Conservation (phyloP, 108 stramenopile species). For the Thalassiosira profunda region DNA sequence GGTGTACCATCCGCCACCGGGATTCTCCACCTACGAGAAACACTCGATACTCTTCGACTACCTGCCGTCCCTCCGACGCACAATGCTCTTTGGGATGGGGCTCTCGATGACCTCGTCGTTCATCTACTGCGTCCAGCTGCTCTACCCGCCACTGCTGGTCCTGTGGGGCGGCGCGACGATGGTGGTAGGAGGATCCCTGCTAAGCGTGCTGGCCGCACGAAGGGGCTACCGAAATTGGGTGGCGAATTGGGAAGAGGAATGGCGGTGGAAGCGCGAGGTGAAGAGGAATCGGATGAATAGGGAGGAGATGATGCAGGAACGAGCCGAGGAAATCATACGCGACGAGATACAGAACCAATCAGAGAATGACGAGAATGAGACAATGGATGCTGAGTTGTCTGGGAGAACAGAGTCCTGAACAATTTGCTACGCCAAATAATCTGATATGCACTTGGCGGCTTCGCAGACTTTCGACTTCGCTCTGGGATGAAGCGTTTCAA, state of each 20-base stretch:
- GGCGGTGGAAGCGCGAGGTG: slow-evolving; percentile 42
- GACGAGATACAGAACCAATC: too few relatives aligned
- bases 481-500: too few relatives aligned
- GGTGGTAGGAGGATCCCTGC: slow-evolving; percentile 24
- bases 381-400: too few relatives aligned
- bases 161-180: slow-evolving; percentile 44
- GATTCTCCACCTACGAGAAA: slow-evolving; percentile 23
- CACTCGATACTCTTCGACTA: slow-evolving; percentile 18
- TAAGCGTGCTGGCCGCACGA: slow-evolving; percentile 14
- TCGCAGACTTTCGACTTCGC: too few relatives aligned
- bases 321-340: too few relatives aligned
- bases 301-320: too few relatives aligned
- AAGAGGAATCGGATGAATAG: slow-evolving; percentile 19
- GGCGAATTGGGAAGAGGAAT: slow-evolving; percentile 44
- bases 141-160: slow-evolving; percentile 46
- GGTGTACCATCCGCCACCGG: slow-evolving; percentile 23
- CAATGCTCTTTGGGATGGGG: slow-evolving; percentile 43
- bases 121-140: slow-evolving; percentile 40
- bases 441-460: too few relatives aligned
- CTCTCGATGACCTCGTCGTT: slow-evolving; percentile 46
- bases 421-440: too few relatives aligned
- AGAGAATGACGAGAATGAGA: too few relatives aligned
- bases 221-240: slow-evolving; percentile 33
- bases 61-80: slow-evolving; percentile 36
- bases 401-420: too few relatives aligned